A percentile compares a stretch with the other conserved stretches of the same genome.
phyloP scores from a whole-genome alignment of 2,329 filamentous ascomycete genomes.

The Lachnellula willkommii region DNA sequence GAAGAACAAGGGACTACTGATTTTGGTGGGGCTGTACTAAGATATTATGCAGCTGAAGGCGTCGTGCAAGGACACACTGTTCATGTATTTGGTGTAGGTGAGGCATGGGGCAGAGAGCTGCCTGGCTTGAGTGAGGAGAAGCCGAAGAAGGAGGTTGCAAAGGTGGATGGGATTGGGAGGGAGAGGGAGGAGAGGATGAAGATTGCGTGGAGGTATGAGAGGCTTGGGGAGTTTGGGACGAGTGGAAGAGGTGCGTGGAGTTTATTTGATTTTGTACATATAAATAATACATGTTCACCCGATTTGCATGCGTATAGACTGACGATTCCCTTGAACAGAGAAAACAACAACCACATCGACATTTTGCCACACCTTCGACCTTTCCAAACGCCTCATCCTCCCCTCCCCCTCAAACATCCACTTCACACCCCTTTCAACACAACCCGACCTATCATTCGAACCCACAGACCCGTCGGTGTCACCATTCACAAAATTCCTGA shows the following conservation, averaged over 20 bases:
- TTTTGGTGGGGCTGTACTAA: conserved; percentile 76
- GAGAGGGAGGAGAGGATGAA: conserved; percentile 77
- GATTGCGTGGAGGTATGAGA: conserved; percentile 97
- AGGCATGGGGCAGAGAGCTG: conserved; percentile 76
- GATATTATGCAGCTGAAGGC: conserved; percentile 90
- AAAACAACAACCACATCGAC: conserved; percentile 21
- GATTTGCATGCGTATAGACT: conserved; percentile 20
- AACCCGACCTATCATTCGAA: conserved; percentile 24
- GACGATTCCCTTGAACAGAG: conserved; percentile 8
- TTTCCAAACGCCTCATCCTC: conserved; percentile 59
- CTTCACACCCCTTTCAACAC: conserved; percentile 42
- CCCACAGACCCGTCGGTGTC: conserved; percentile 37
- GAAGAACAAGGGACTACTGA: conserved; percentile 92
- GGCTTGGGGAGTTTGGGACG: conserved; percentile 64
- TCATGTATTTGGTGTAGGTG: conserved; percentile 74
- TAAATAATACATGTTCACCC: conserved; percentile 5
- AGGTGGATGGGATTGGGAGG: conserved; percentile 9
- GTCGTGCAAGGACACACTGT: conserved; percentile 85
- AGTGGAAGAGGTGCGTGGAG: conserved; percentile 35
- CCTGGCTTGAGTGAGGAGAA: conserved; percentile 58
- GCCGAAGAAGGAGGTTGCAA: conserved; percentile 29
- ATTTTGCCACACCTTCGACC: conserved; percentile 71
- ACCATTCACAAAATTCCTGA: conserved; percentile 60
- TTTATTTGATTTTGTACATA: conserved; percentile 48
- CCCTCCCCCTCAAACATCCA: conserved; percentile 47